Base-by-base conservation (phyloP, 768 basidiomycete species). In the Termitomyces sp. region DNA sequence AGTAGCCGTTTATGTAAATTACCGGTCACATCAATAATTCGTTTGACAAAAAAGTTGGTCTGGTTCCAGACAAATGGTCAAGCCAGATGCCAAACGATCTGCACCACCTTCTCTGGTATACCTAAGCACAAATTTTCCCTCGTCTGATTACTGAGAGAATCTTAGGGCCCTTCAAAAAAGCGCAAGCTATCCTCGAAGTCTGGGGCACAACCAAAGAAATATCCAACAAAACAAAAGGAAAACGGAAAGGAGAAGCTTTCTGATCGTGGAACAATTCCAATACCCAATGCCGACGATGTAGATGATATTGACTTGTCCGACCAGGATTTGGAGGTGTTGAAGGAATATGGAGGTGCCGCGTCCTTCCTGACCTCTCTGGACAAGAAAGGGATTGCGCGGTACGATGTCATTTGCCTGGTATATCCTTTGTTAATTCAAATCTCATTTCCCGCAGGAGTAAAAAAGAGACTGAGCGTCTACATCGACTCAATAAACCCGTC, bases 341-440 rank as follows among this genome's bases (percentile, higher is more conserved):
- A 81, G 52, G 81, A 85, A 60, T 89, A 85, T 61, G 81, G 87
- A 20, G 74, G 73, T 22, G 78, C 83, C 2, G 76, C 78, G 32
- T 73, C 76, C 31, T 98, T 98, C 70, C 70, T 98, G 56, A 71
- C 78, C 31, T 73, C 71, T 20, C 71, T 97, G 51, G 93, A 98
- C 68, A 77, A 80, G 57, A 84, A 82, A 61, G 89, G 83, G n/a
- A 89, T 98, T 54, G 77, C 89, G 57, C 80, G 88, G 95, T 91
- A 64, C 56, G 81, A 70, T 58, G 47, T 16, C 10, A 50, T 39
- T 4, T 4, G 13, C n/a, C n/a, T 11, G 2, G 32, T 15, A 20
- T 13, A 33, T 31, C 4, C 18, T 15, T 32, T 27, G 5, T 2
- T 23, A 13, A 9, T 35, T 40, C 13, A 29, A 51, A 16, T 16